These are phyloP conservation scores for Parasarocladium wereldwijsianum DNA, from an alignment of 2,329 filamentous ascomycete species.

Conservation along the genomic window DNA sequence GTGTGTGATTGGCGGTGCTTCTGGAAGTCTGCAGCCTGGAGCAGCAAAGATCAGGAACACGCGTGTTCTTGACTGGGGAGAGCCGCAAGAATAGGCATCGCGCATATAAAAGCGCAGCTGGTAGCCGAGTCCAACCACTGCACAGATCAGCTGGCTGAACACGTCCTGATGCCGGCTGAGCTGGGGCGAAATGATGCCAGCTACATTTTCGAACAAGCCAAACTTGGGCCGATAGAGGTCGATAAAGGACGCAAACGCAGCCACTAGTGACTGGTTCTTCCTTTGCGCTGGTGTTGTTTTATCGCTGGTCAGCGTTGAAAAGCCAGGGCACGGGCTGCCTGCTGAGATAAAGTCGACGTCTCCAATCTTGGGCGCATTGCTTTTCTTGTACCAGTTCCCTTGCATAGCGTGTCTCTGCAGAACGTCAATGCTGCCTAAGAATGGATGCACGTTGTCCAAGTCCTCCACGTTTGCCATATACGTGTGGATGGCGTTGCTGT, in stretches of 20 bases:
- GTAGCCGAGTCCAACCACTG: slow-evolving; percentile 63
- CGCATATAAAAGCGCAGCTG: slow-evolving; percentile 54
- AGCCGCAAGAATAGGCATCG: slow-evolving; percentile 56
- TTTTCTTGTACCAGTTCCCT: slow-evolving; percentile 26
- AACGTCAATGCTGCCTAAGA: slow-evolving; percentile 59
- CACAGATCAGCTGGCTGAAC: slow-evolving; percentile 58
- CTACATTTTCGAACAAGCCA: slow-evolving; percentile 65
- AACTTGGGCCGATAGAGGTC: slow-evolving; percentile 66
- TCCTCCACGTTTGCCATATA: slow-evolving; percentile 51
- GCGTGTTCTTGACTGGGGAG: slow-evolving; percentile 48
- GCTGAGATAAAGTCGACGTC: slow-evolving; percentile 55
- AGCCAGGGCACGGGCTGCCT: slow-evolving; percentile 67
- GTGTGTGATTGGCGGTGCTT: slow-evolving; percentile 45
- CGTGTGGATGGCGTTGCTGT: slow-evolving; percentile 49
- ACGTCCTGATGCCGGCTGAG: slow-evolving; percentile 41
- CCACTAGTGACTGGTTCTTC: slow-evolving; percentile 63
- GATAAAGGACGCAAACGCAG: slow-evolving; percentile 58
- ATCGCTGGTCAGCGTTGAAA: slow-evolving; percentile 47
- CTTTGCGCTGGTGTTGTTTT: slow-evolving; percentile 39
- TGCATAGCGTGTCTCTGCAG: slow-evolving; percentile 40
- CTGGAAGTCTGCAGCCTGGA: slow-evolving; percentile 43
- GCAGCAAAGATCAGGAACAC: slow-evolving; percentile 61
- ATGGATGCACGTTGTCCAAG: slow-evolving; percentile 32
- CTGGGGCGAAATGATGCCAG: slow-evolving; percentile 41
- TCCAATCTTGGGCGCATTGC: slow-evolving; percentile 41